Conservation (phyloP, 805 yeast species). For the Myxozyma sirexii region DNA sequence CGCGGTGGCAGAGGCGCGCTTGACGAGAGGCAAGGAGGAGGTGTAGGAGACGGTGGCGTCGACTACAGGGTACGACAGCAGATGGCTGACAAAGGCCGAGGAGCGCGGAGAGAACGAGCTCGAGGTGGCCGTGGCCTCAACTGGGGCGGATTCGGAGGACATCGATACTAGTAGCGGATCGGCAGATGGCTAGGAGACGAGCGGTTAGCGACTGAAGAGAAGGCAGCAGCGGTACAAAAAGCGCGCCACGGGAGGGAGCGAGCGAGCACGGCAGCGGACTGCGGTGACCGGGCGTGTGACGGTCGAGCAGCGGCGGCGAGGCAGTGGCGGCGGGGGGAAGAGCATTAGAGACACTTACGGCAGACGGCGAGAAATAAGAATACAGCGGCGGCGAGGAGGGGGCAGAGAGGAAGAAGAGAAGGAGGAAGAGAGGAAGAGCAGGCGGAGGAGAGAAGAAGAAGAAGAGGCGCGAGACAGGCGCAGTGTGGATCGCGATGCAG, state of each 20-base stretch:
- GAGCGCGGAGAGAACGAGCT: conserved; percentile 2
- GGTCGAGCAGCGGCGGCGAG: neutral
- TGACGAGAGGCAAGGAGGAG: conserved; percentile 24
- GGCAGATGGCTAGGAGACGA: neutral
- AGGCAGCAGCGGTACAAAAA: neutral
- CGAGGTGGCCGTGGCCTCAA: neutral
- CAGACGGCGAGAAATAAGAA: neutral
- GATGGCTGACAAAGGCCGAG: conserved; percentile 28
- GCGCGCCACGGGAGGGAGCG: neutral
- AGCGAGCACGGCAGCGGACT: neutral
- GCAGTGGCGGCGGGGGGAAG: neutral
- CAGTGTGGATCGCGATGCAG: neutral
- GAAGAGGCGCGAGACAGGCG: neutral
- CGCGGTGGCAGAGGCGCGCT: conserved; percentile 29
- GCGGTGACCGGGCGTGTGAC: neutral
- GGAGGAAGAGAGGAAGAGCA: neutral
- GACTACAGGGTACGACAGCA: conserved; percentile 30
- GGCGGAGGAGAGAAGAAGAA: neutral
- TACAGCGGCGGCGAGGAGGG: neutral
- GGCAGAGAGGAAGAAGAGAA: neutral
- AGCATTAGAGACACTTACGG: neutral
- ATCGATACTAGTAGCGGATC: neutral
- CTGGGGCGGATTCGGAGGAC: conserved; percentile 10
- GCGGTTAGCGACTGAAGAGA: neutral
- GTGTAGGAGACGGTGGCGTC: conserved; percentile 30